Evolutionary conservation across 345 rosid genomes (phyloP).

Genomic region (Ceriops zippeliana): DNA sequence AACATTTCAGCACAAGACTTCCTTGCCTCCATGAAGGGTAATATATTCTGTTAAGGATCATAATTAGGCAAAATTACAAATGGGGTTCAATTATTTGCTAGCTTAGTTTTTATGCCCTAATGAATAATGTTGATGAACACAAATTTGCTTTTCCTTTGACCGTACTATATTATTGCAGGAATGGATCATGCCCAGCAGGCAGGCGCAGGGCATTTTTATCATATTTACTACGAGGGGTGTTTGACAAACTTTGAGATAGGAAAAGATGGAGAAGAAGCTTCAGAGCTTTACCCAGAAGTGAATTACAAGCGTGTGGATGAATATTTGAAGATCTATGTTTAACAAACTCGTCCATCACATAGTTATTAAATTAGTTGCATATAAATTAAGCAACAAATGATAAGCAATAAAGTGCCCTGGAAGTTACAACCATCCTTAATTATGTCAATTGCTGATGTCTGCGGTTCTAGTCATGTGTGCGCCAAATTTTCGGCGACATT

Average conservation of each 20-base stretch:
- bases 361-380: background rate
- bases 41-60: no score
- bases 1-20: constrained; percentile 44
- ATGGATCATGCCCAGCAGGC: constrained; percentile 52
- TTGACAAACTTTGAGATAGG: constrained; percentile 62
- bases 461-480: no score
- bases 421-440: no score
- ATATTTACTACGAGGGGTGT: constrained; percentile 80
- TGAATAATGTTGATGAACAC: background rate
- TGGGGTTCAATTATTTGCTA: background rate
- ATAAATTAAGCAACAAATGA: background rate
- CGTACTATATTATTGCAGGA: constrained; percentile 28
- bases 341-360: no score
- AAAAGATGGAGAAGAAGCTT: constrained; percentile 69
- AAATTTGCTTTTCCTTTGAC: constrained; percentile 21
- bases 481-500: no score
- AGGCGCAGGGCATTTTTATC: constrained; percentile 80
- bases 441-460: no score
- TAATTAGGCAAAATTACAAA: no score
- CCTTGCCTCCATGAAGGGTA: constrained; percentile 62
- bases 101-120: no score
- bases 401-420: no score
- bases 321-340: constrained; percentile 41
- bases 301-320: constrained; percentile 62
- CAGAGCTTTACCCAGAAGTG: constrained; percentile 70